Conservation (phyloP, 371 early-diverging fungal genomes). For the Batrachochytrium dendrobatidis region DNA sequence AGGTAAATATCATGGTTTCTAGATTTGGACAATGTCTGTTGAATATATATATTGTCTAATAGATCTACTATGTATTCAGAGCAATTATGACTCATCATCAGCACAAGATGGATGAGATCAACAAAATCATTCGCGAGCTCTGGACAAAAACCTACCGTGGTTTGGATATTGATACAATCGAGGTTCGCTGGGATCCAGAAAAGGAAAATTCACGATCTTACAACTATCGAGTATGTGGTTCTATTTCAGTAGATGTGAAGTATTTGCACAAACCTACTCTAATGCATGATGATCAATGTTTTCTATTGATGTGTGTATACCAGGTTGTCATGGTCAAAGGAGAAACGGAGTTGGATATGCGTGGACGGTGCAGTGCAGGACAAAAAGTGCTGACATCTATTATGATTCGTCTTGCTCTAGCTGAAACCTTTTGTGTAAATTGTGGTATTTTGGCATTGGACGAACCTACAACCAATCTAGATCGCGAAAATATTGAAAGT, state of each 20-base stretch:
- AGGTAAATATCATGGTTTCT: conserved; percentile 14
- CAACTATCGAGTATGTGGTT: conserved; percentile 76
- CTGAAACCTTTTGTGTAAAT: conserved; percentile 90
- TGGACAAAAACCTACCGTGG: conserved; percentile 98
- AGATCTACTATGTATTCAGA: conserved; percentile 23
- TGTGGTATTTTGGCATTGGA: conserved; percentile 98
- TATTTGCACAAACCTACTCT: too few species aligned
- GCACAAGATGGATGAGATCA: conserved; percentile 96
- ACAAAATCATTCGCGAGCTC: conserved; percentile 91
- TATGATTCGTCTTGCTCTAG: conserved; percentile 96
- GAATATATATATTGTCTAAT: background rate
- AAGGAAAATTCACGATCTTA: conserved; percentile 62
- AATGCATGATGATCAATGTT: background rate
- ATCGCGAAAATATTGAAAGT: conserved; percentile 86
- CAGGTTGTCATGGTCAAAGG: conserved; percentile 96
- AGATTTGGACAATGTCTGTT: background rate
- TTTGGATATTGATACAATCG: conserved; percentile 93
- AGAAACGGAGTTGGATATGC: conserved; percentile 91
- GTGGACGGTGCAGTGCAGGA: conserved; percentile 95
- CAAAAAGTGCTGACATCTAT: conserved; percentile 97
- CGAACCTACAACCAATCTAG: conserved; percentile 99
- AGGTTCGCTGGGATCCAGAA: conserved; percentile 86
- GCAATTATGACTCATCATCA: conserved; percentile 95
- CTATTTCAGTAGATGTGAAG: background rate
- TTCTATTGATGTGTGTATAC: background rate